phyloP scores from a whole-genome alignment of 306 rosid genomes.

The Ochetophila trinervis region DNA sequence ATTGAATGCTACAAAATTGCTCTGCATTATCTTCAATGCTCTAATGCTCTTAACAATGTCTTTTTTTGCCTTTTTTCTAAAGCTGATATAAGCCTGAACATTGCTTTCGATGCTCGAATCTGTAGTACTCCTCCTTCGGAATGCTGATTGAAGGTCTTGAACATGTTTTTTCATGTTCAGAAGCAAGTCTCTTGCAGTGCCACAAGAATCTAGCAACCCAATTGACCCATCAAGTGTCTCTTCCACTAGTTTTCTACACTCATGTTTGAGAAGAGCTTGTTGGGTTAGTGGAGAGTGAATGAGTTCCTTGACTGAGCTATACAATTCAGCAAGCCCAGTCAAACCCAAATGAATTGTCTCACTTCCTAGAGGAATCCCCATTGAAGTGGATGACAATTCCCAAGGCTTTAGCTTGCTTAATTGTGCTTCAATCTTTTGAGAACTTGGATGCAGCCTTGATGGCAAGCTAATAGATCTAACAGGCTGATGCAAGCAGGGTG shows the following conservation, averaged over 20 bases:
- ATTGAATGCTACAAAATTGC: conserved; percentile 20
- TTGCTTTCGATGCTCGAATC: conserved; percentile 45
- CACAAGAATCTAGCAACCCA: conserved; percentile 53
- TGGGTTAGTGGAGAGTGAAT: conserved; percentile 46
- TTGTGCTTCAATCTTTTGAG: conserved; percentile 46
- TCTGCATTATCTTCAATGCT: conserved; percentile 50
- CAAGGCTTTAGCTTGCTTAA: conserved; percentile 41
- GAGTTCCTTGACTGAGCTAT: conserved; percentile 54
- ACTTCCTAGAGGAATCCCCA: conserved; percentile 22
- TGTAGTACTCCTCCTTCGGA: conserved; percentile 51
- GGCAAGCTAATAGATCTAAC: conserved; percentile 81
- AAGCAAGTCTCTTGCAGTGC: conserved; percentile 48
- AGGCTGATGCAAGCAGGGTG: conserved; percentile 33
- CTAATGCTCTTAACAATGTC: conserved; percentile 38
- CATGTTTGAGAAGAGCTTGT: conserved; percentile 49
- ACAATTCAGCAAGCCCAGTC: conserved; percentile 53
- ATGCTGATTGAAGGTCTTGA: conserved; percentile 51
- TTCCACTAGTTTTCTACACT: conserved; percentile 36
- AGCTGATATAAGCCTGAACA: conserved; percentile 43
- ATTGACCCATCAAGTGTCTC: conserved; percentile 49
- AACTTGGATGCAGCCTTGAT: conserved; percentile 49
- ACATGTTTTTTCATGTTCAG: conserved; percentile 32
- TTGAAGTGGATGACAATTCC: conserved; percentile 25
- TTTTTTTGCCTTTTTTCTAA: conserved; percentile 61
- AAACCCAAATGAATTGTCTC: conserved; percentile 46